Base-by-base conservation (phyloP, 2,329 filamentous ascomycete species). In the Exophiala sp. region DNA sequence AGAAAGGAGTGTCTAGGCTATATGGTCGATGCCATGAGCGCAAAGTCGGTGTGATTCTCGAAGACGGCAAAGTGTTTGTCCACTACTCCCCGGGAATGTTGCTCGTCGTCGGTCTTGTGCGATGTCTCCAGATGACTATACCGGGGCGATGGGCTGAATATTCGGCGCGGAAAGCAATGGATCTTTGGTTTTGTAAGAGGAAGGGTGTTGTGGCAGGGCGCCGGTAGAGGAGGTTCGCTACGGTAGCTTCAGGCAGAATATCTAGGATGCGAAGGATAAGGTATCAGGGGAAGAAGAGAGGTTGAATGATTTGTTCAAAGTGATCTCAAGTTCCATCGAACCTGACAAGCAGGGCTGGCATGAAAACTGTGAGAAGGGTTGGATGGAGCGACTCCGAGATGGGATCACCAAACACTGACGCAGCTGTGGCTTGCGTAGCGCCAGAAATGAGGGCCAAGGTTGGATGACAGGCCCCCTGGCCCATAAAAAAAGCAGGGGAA, bases 401-500 rank as follows among this genome's bases (percentile, higher is more conserved):
- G 30, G 40, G 40, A 37, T 44, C 42, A 43, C 40, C 54, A 41
- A 46, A 40, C 50, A 56, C 38, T 57, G 50, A 57, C 54, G 54
- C 54, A 57, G 54, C 21, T 53, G 54, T 56, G 54, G 50, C 51
- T 54, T 53, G 50, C 32, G 23, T 53, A 50, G 47, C 46, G 46
- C 50, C 37, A 22, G 22, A 42, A 39, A 34, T 10, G 16, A 42
- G 21, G 44, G 32, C 42, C 40, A 51, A 42, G 47, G 46, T 53
- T 53, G 51, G 51, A 41, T 49, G 46, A 34, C 38, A 40, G 41
- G 22, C 22, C 48, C 14, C n/a, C n/a, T n/a, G n/a, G n/a, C n/a
- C n/a, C n/a, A n/a, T n/a, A n/a, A 18, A 24, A 45, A 46, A 41
- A 42, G 23, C 40, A 42, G 51, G 38, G 38, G 38, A 21, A 39